Base-by-base conservation (phyloP, 2,329 filamentous ascomycete genomes). In the Eutypella sp. region DNA sequence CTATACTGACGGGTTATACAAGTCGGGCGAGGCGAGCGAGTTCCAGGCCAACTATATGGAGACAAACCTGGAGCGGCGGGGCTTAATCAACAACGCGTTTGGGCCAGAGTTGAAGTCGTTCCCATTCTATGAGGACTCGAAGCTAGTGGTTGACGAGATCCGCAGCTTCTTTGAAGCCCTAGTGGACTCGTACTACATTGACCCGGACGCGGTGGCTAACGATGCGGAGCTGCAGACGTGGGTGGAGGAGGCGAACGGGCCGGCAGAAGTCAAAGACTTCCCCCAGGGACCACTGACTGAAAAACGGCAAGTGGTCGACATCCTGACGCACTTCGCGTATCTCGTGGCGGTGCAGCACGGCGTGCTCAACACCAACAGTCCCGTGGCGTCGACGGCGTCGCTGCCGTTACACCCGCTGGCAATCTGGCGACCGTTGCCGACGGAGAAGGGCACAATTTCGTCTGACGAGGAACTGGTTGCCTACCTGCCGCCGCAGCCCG, bases 181-280 rank as follows among this genome's bases (percentile, higher is more conserved):
- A 46, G 61, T 75, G n/a, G 54, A 68, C 33, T 67, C 71, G 0
- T 75, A 72, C 57, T 76, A 76, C 57, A 3, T 47, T 2, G 53
- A 51, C 23, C 59, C 68, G 40, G 41, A 43, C 2, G 57, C 56
- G 6, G 49, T 75, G 9, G 42, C 45, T 1, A 42, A 46, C 4
- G 73, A 76, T 50, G 19, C 39, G 0, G 73, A 76, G 47, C 54
- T 76, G 1, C 65, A 70, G 45, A 59, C 59, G n/a, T 76, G 72
- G 72, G 61, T 71, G 23, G 38, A 42, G 2, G 72, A 76, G 58
- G 67, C 67, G 20, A 64, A 58, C 41, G 59, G 56, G 2, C 47
- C 52, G 1, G 71, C 70, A 0, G 41, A 62, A 45, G 63, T 63
- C 1, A 54, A 68, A 24, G 68, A 74, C 54, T 73, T 75, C 56